Evolutionary conservation across 805 yeast genomes (phyloP).

Genomic region (Danielozyma ontarioensis): DNA sequence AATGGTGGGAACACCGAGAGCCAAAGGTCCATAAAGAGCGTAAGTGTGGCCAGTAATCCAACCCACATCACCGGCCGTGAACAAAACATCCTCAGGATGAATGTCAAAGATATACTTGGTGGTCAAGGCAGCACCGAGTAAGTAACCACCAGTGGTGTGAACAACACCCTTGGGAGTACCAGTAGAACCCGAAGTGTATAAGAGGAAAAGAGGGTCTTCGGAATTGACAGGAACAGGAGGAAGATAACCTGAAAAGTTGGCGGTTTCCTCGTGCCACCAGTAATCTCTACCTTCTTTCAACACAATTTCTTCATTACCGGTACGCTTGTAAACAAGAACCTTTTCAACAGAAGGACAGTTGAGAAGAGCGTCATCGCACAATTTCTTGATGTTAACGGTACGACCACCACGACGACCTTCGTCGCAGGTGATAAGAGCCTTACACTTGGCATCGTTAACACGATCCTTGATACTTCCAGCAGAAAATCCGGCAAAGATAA

Average conservation of each 20-base stretch:
- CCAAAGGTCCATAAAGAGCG: slow-evolving; percentile 75
- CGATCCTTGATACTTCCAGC: slow-evolving; percentile 69
- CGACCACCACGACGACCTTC: slow-evolving; percentile 83
- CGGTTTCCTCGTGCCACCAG: slow-evolving; percentile 72
- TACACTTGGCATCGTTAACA: slow-evolving; percentile 66
- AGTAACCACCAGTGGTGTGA: slow-evolving; percentile 76
- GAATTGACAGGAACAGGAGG: slow-evolving; percentile 73
- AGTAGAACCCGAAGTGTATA: slow-evolving; percentile 83
- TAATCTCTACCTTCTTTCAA: slow-evolving; percentile 56
- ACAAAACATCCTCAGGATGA: slow-evolving; percentile 66
- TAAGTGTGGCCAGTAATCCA: slow-evolving; percentile 91
- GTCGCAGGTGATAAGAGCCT: slow-evolving; percentile 72
- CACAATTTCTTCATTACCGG: slow-evolving; percentile 53
- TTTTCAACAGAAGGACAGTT: slow-evolving; percentile 62
- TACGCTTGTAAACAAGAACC: slow-evolving; percentile 70
- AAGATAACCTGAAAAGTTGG: slow-evolving; percentile 59
- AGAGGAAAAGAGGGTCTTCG: slow-evolving; percentile 78
- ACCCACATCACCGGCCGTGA: slow-evolving; percentile 89
- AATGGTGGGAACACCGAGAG: slow-evolving; percentile 71
- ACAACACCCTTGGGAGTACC: slow-evolving; percentile 87
- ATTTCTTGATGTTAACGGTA: slow-evolving; percentile 72
- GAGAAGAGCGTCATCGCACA: slow-evolving; percentile 73
- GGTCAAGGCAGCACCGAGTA: slow-evolving; percentile 67
- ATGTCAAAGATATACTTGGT: slow-evolving; percentile 75
- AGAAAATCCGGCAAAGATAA: slow-evolving; percentile 80